A percentile compares a stretch with the other conserved stretches of the same genome.
Conservation (phyloP, 2,329 filamentous ascomycete species). For the Fusarium protoensiforme region DNA sequence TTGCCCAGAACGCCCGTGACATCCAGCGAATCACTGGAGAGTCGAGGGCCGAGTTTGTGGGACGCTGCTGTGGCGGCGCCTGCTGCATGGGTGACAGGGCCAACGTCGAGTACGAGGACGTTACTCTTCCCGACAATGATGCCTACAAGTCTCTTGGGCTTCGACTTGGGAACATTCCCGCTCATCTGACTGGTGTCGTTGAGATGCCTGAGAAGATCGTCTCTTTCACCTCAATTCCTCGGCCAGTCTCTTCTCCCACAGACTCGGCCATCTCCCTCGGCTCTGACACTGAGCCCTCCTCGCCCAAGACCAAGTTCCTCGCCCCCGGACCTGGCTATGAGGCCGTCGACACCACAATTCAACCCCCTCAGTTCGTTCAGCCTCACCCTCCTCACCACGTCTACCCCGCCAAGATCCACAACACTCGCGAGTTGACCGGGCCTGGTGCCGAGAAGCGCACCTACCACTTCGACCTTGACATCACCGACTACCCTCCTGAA, state of each 20-base stretch:
- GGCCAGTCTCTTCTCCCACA: constrained; percentile 49
- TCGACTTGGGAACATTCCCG: constrained; percentile 80
- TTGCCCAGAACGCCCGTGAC: constrained; percentile 71
- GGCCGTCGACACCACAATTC: constrained; percentile 67
- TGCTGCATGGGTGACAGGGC: constrained; percentile 67
- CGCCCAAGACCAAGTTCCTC: constrained; percentile 29
- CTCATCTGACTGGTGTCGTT: constrained; percentile 75
- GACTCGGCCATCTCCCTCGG: constrained; percentile 62
- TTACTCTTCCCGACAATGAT: constrained; percentile 78
- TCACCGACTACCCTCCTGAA: constrained; percentile 92
- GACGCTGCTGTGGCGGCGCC: constrained; percentile 72
- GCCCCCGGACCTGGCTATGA: constrained; percentile 50
- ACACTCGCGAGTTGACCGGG: constrained; percentile 86
- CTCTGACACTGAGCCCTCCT: constrained; percentile 44
- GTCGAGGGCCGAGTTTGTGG: constrained; percentile 70
- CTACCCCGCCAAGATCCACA: constrained; percentile 87
- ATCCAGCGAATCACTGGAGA: constrained; percentile 73
- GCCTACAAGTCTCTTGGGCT: constrained; percentile 85
- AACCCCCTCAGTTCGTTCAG: constrained; percentile 90
- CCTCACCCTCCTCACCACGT: constrained; percentile 95
- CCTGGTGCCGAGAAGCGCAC: constrained; percentile 94
- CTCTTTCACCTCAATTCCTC: constrained; percentile 71
- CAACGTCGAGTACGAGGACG: constrained; percentile 62
- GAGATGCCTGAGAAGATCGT: constrained; percentile 81
- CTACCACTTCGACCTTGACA: constrained; percentile 96